Evolutionary conservation across 352 stramenopile species (phyloP), one percentile per base, ranked within the genome.

Genomic region (Phytophthora quininea): DNA sequence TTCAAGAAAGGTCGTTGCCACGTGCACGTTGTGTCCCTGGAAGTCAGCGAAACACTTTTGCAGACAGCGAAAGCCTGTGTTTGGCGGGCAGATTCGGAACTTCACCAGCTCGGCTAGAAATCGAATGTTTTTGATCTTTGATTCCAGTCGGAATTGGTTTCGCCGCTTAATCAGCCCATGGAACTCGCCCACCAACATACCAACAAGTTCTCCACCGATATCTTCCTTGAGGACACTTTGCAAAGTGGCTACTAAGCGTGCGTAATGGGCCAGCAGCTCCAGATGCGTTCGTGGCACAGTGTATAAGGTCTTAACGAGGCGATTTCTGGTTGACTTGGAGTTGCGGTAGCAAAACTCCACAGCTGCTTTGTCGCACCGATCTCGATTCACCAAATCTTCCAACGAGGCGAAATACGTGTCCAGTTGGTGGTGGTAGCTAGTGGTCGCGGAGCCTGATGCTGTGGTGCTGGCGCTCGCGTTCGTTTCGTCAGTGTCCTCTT

Each of bases 51-150:
- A 92, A 73, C 97, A 99, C 48, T 91, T 85, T 65, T 97, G 92
- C 9, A 99, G 77, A 53, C 95, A 98, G 27, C 92, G 87, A 48
- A 99, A 97, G 33, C 90, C 91, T 19, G 98, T 89, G 35, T 98
- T 97, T 4, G 97, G 97, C 42, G 97, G 96, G 35, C 96, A 98
- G 11, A 99, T 85, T 49, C 90, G 86, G 57, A 99, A 99, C 64
- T 99, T 99, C 12, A 98, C 96, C 0, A 99, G 71, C 76, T 99
- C 97, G 0, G 91, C 94, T 19, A 99, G 82, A 54, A 98, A 99
- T 5, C 96, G 83, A 29, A 97, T 97, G 72, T 98, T 99, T 64
- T 97, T 96, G 57, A 99, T 85, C 64, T 98, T 96, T 56, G 89
- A 96, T 74, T 99, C 96, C 31, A 97, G 76, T 0, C 96, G 84